A percentile compares a stretch with the other conserved stretches of the same genome.
Conservation (phyloP, 2,329 filamentous ascomycete species). For the Colletotrichum sp. region DNA sequence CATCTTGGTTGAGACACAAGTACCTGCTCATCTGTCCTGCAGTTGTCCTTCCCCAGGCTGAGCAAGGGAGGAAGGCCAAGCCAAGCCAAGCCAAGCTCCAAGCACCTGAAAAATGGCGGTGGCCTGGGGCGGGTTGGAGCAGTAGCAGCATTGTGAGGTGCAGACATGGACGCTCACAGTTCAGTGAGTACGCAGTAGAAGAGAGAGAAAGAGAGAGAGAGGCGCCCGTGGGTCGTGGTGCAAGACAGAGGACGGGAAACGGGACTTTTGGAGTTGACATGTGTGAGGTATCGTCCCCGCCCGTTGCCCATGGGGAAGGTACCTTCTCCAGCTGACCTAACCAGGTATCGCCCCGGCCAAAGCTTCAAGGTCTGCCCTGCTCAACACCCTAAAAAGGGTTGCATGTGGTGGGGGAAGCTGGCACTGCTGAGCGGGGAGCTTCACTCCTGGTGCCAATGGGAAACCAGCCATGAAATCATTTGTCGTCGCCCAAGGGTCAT, state of each 20-base stretch:
- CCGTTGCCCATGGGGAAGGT: not conserved
- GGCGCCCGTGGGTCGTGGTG: not conserved
- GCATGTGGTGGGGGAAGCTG: conserved; percentile 15
- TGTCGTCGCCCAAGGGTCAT: not conserved
- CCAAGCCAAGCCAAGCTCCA: not conserved
- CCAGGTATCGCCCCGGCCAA: not conserved
- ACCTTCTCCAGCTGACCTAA: not conserved
- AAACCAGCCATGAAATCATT: conserved; percentile 13
- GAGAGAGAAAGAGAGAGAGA: not conserved
- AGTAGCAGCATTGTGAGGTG: not conserved
- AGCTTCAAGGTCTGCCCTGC: conserved; percentile 11
- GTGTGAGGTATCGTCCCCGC: conserved; percentile 4
- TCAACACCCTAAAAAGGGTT: conserved; percentile 2
- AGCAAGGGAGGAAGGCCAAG: not conserved
- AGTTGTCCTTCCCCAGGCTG: not conserved
- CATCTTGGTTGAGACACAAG: not conserved
- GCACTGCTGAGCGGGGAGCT: not conserved
- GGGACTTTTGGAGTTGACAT: conserved; percentile 14
- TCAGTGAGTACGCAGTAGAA: not conserved
- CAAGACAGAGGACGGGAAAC: not conserved
- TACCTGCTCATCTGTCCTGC: not conserved
- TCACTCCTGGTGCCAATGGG: not conserved
- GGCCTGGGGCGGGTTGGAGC: not conserved
- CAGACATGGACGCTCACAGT: not conserved
- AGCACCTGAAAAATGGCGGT: not conserved